These are phyloP conservation scores for Apiospora phragmitis DNA, from an alignment of 2,329 filamentous ascomycete genomes.

Conservation along the genomic window DNA sequence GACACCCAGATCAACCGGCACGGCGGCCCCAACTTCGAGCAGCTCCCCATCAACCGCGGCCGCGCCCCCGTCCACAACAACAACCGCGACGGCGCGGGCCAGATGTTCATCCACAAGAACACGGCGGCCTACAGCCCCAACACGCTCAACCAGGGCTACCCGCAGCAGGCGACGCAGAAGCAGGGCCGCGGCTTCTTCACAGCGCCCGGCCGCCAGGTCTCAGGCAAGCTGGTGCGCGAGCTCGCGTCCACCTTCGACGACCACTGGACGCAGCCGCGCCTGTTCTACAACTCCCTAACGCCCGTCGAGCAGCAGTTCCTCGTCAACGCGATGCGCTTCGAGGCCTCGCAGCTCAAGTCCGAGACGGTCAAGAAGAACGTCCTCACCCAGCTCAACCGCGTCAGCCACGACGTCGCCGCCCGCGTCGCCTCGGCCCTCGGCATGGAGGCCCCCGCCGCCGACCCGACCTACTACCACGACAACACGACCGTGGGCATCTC, in stretches of 20 bases:
- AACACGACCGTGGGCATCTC: conserved; percentile 65
- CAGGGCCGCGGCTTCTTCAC: conserved; percentile 70
- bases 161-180: conserved; percentile 65
- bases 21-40: conserved; percentile 65
- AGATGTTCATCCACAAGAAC: conserved; percentile 70
- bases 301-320: conserved; percentile 69
- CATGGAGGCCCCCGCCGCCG: conserved; percentile 56
- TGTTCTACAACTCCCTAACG: conserved; percentile 73
- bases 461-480: conserved; percentile 66
- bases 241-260: conserved; percentile 68
- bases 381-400: conserved; percentile 66
- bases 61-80: conserved; percentile 59
- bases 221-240: conserved; percentile 56
- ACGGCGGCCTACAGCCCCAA: conserved; percentile 66
- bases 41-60: conserved; percentile 64
- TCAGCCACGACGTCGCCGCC: conserved; percentile 66
- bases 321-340: conserved; percentile 73
- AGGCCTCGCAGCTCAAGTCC: conserved; percentile 61
- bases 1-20: conserved; percentile 65
- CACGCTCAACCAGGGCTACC: conserved; percentile 63
- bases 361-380: conserved; percentile 63
- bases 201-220: conserved; percentile 53
- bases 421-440: conserved; percentile 66
- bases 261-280: conserved; percentile 69
- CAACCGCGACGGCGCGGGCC: conserved; percentile 69